Base-by-base conservation (phyloP, 2,329 filamentous ascomycete species). In the Hymenoscyphus occultus region DNA sequence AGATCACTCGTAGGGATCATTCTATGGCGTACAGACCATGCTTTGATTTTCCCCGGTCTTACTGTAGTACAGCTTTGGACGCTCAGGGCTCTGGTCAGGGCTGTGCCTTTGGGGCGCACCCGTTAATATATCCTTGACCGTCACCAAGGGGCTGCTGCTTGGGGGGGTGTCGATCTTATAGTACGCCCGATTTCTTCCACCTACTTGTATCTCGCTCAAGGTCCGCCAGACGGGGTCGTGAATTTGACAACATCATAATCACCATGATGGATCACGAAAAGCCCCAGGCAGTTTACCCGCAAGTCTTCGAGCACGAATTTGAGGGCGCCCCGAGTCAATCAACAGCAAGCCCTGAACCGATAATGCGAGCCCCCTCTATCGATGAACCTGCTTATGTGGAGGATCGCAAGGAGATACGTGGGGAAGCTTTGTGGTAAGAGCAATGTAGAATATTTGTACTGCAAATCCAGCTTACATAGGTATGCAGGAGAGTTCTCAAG, bases 401-500 rank as follows among this genome's bases (percentile, higher is more conserved):
- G 54, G 71, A 73, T 16, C 67, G 67, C 14, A 68, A 65, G 31
- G 72, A 74, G 42, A 65, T 67, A 7, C 69, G 72, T 45, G 71
- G 73, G 16, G 71, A 74, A 40, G 69, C 67, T 56, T 59, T 74
- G 48, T 74, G 73, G 73, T 74, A 54, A 63, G 71, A 39, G 42
- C 19, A 57, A 28, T 48, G 60, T 39, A n/a, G 10, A 31, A 31
- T 7, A 35, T 62, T 19, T 35, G 56, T 51, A 40, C 22, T 57
- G 5, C 39, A 22, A 31, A 19, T 3, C 54, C 31, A 16, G 57
- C 65, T 72, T 14, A 71, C 54, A 19, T 48, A n/a, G 51, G 61
- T 59, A 61, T 35, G 10, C 58, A 79, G 78, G 78, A 74, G 78
- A 71, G 75, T 77, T 5, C 68, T 80, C 58, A 75, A 75, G 51